Percentiles rank a stretch among this genome's conserved stretches.
Conservation (phyloP, 129 eudicot species). For the Centella asiatica region DNA sequence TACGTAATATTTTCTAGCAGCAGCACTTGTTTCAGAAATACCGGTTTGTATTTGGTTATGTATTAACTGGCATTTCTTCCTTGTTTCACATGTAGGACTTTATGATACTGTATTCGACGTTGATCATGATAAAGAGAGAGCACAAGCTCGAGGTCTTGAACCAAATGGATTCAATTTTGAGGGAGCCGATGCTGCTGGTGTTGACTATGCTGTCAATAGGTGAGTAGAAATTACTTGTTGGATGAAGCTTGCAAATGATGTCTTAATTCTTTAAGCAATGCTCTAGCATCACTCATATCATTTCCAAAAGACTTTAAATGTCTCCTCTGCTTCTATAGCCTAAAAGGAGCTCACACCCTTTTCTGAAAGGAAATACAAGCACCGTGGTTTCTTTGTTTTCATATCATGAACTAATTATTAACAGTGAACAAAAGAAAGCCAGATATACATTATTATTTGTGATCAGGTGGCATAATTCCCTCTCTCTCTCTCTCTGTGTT, state of each 20-base stretch:
- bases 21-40: not conserved
- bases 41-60: not conserved
- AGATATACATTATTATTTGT: not conserved
- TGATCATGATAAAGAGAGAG: conserved; percentile 95
- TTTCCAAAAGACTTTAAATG: not conserved
- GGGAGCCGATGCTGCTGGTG: conserved; percentile 96
- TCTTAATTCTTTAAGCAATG: not conserved
- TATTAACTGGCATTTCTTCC: not conserved
- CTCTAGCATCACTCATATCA: not conserved
- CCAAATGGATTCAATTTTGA: conserved; percentile 93
- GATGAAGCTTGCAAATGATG: not conserved
- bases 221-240: conserved; percentile 4
- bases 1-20: not conserved
- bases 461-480: not conserved
- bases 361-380: not conserved
- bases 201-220: conserved; percentile 97
- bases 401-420: not conserved
- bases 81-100: conserved; percentile 49
- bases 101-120: conserved; percentile 93
- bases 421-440: not conserved
- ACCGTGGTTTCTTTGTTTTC: not conserved
- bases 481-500: no score
- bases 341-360: not conserved
- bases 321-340: no score
- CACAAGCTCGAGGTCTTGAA: conserved; percentile 69